These are phyloP conservation scores for Ogataea methylovora DNA, from an alignment of 805 yeast genomes.

Conservation along the genomic window DNA sequence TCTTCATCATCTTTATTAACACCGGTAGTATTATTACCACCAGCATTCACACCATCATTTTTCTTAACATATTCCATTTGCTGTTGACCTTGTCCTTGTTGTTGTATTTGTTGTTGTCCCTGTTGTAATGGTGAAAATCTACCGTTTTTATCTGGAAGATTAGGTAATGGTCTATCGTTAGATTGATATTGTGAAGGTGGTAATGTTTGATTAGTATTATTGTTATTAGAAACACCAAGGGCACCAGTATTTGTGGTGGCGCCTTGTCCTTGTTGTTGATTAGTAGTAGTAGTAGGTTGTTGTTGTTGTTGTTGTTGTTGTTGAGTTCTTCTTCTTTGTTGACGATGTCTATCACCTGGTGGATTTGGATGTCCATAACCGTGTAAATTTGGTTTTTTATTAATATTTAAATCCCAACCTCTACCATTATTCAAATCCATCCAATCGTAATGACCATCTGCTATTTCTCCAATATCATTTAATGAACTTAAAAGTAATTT, in stretches of 20 bases:
- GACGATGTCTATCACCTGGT: conserved; percentile 44
- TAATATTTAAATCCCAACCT: conserved; percentile 89
- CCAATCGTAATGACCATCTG: conserved; percentile 96
- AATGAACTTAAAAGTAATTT: conserved; percentile 72
- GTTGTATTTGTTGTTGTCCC: conserved; percentile 8
- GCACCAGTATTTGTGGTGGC: conserved; percentile 10
- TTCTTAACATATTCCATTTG: conserved; percentile 9
- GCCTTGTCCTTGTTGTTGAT: conserved; percentile 6
- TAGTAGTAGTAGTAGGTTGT: neutral
- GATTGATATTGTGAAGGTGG: neutral
- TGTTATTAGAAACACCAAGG: conserved; percentile 2
- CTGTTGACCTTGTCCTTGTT: conserved; percentile 11
- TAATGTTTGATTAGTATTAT: neutral
- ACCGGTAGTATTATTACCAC: conserved; percentile 7
- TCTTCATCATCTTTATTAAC: conserved; percentile 9
- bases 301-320: conserved; percentile 11
- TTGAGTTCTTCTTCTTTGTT: conserved; percentile 26
- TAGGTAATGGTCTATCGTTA: conserved; percentile 25
- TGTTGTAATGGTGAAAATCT: conserved; percentile 3
- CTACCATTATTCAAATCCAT: conserved; percentile 91
- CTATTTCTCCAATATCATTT: conserved; percentile 57
- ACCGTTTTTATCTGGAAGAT: conserved; percentile 20
- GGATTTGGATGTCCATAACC: conserved; percentile 97
- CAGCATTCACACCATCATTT: neutral
- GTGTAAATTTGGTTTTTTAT: conserved; percentile 88